Evolutionary conservation across 108 stramenopile genomes (phyloP), one percentile per base, ranked within the genome.

Genomic region (Phaeodactylum tricornutum): DNA sequence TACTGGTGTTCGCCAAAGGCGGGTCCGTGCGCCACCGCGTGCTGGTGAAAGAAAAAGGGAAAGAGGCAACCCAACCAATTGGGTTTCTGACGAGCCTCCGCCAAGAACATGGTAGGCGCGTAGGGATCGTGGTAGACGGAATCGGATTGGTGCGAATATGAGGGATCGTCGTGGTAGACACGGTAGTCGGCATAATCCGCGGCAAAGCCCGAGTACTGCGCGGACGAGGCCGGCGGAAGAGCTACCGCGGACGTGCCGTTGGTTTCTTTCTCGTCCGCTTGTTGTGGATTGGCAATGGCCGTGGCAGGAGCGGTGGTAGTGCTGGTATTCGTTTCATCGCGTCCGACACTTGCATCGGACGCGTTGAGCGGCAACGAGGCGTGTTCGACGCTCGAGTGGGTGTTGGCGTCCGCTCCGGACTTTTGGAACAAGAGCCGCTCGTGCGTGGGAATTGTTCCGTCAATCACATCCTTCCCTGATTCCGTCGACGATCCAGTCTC

Each of bases 131-230:
- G 9, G 22, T 26, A n/a, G n/a, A n/a, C n/a, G n/a, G n/a, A 28
- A 27, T 24, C 27, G 20, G 22, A 22, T 22, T 29, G 24, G 32
- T 20, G 16, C 46, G 43, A 29, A 16, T 6, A 20, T 7, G 20
- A 4, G 1, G 9, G n/a, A 57, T 48, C 25, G 23, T 39, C 25
- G 14, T 17, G 3, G 29, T 62, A 28, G n/a, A n/a, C n/a, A n/a
- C n/a, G n/a, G n/a, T n/a, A n/a, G n/a, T n/a, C n/a, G n/a, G n/a
- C n/a, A 46, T 67, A 67, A 44, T 55, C 66, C 4, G 47, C 47
- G 17, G 52, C 29, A 28, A 67, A 67, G 2, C 66, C 66, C 4
- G 66, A 19, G 47, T 67, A 67, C 11, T 49, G 39, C 4, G 26
- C 52, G 15, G 35, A 29, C 0, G 52, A 35, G 6, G 30, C 3